phyloP scores from a whole-genome alignment of 2,329 filamentous ascomycete species.

The Oidium heveae region DNA sequence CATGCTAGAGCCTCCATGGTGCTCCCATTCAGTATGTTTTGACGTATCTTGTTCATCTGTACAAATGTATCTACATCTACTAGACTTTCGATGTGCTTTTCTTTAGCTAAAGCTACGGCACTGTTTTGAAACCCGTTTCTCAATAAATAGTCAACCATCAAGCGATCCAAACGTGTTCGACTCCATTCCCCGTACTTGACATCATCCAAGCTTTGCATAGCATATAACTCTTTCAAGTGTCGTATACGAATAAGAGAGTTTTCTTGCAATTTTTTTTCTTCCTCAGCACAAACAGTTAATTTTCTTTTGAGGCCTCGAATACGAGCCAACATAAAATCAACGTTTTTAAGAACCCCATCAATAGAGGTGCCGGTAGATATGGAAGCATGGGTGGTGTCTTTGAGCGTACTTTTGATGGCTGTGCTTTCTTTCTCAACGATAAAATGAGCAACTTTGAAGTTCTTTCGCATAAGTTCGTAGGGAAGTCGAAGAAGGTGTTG shows the following conservation, averaged over 20 bases:
- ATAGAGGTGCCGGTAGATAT: slow-evolving; percentile 31
- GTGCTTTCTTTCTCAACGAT: slow-evolving; percentile 47
- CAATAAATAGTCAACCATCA: slow-evolving; percentile 82
- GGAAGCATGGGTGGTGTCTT: slow-evolving; percentile 25
- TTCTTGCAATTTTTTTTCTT: slow-evolving; percentile 52
- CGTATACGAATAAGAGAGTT: slow-evolving; percentile 52
- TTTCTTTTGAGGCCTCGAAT: slow-evolving; percentile 80
- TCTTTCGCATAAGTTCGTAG: slow-evolving; percentile 77
- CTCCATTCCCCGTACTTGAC: slow-evolving; percentile 89
- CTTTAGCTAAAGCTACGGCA: slow-evolving; percentile 47
- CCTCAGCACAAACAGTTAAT: slow-evolving; percentile 48
- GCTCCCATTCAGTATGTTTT: slow-evolving; percentile 42
- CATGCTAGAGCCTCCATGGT: slow-evolving; percentile 62
- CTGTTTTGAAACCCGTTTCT: slow-evolving; percentile 60
- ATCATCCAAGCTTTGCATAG: slow-evolving; percentile 60
- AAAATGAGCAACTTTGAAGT: slow-evolving; percentile 69
- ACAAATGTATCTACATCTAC: slow-evolving; percentile 80
- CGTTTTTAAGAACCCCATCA: slow-evolving; percentile 48
- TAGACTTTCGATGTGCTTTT: slow-evolving; percentile 52
- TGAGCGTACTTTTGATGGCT: slow-evolving; percentile 32
- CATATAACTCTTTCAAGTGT: slow-evolving; percentile 60
- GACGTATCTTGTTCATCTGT: slow-evolving; percentile 52
- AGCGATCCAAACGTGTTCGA: slow-evolving; percentile 50
- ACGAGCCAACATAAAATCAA: slow-evolving; percentile 65
- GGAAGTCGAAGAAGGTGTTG: slow-evolving; percentile 85